Base-by-base conservation (phyloP, 1,139 yeast species). In the Yamadazyma sp. region DNA sequence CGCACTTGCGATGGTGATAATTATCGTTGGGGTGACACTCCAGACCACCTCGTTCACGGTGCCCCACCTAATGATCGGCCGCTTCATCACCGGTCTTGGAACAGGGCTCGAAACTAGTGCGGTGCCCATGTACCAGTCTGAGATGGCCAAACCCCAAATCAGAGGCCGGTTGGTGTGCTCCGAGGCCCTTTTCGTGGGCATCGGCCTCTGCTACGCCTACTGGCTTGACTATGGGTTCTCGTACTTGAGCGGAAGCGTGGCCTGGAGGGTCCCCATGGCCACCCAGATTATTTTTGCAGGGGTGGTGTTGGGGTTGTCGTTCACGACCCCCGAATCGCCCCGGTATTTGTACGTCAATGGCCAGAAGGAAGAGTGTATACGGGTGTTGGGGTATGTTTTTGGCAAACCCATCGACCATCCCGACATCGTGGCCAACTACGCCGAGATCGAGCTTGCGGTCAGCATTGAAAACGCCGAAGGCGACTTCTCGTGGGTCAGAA, bases 121-220 rank as follows among this genome's bases (percentile, higher is more conserved):
- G 36, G 75, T 79, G 35, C 87, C 89, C 23, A 65, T 83, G 63
- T 82, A 81, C 58, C 81, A 81, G 62, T 74, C 85, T 41, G 91
- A 84, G 62, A 69, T 81, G 41, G 74, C 88, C 31, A 88, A 88
- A 37, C 79, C 74, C 55, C 72, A 74, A 49, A 64, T 80, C 42
- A 75, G 92, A 65, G 92, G 91, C 54, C 75, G 87, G 20, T 68
- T 81, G 61, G 87, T 83, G 37, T 75, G 83, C 36, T 74, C 81
- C 44, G 84, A 80, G 66, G 89, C 84, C 59, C 73, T 81, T 52
- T 75, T 77, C 58, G 78, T 83, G 52, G 83, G 89, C 26, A 64
- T 83, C 46, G 91, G 92, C 48, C 72, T 84, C 41, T 68, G 83
- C 49, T 52, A 82, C 46, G 88, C 87, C 18, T 77, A 83, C 53